Evolutionary conservation across 164 flowering plant genomes (phyloP).

Genomic region (Sextonia rubra): DNA sequence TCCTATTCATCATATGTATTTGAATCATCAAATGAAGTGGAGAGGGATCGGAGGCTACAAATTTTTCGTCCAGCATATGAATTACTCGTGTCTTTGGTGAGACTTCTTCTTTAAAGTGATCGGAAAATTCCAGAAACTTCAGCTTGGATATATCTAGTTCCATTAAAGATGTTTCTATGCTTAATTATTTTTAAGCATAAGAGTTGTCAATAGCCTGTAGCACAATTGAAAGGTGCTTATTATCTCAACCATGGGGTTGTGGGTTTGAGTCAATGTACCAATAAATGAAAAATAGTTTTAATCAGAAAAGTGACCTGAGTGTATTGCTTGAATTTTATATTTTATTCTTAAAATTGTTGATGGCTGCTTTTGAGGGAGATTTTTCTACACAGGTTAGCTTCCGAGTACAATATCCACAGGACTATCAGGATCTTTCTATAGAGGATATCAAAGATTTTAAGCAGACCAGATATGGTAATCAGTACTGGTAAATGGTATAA

Average conservation of each 20-base stretch:
- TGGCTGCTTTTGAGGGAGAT: constrained; percentile 8
- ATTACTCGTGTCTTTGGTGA: constrained; percentile 87
- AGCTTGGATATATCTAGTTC: background rate
- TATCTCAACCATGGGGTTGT: background rate
- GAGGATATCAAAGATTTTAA: constrained; percentile 94
- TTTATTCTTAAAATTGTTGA: background rate
- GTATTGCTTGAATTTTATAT: constrained; percentile 8
- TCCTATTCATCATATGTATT: constrained; percentile 53
- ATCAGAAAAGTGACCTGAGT: background rate
- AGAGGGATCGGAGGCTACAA: constrained; percentile 71
- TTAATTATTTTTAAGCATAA: background rate
- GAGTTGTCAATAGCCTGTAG: background rate
- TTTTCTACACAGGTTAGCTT: constrained; percentile 62
- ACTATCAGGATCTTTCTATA: constrained; percentile 68
- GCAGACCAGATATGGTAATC: constrained; percentile 91
- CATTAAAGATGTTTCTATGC: too few relatives aligned
- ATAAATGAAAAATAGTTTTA: too few relatives aligned
- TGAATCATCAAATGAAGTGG: constrained; percentile 75
- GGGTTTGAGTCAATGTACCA: too few relatives aligned
- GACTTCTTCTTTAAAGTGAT: constrained; percentile 11
- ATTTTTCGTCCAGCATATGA: constrained; percentile 74
- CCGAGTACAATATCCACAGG: constrained; percentile 85
- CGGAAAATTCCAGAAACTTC: background rate
- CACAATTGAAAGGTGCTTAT: background rate
- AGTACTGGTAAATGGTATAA: constrained; percentile 1